Conservation (phyloP, 208 protist species). For the Trypanosoma caninum region DNA sequence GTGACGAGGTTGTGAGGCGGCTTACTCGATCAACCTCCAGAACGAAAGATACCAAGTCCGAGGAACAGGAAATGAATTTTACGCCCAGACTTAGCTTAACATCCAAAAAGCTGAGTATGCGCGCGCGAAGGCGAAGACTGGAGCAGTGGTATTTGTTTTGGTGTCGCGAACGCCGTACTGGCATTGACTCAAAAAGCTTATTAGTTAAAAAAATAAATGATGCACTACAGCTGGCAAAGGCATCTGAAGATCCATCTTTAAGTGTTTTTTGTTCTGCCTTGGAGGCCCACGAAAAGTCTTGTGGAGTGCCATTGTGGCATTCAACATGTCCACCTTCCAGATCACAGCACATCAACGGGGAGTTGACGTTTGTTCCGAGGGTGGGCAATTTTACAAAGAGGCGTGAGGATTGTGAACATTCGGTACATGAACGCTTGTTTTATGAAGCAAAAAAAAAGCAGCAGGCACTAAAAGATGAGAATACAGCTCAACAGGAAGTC, state of each 20-base stretch:
- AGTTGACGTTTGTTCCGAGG: constrained; percentile 42
- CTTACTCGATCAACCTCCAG: constrained; percentile 20
- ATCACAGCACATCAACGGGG: constrained; percentile 16
- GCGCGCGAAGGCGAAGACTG: constrained; percentile 12
- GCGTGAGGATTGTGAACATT: constrained; percentile 1
- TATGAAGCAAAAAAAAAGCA: constrained; percentile 36
- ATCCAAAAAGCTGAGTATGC: constrained; percentile 6
- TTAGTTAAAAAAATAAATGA: constrained; percentile 20
- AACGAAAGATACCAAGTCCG: background rate
- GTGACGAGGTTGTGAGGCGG: constrained; percentile 37
- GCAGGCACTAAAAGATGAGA: constrained; percentile 28
- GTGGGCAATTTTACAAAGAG: constrained; percentile 24
- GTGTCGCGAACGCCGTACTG: background rate
- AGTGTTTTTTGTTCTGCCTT: constrained; percentile 14
- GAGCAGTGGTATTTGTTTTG: constrained; percentile 23
- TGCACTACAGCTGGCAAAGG: background rate
- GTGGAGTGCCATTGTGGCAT: constrained; percentile 20
- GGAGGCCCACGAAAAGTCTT: constrained; percentile 9
- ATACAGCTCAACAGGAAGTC: constrained; percentile 36
- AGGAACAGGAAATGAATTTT: constrained; percentile 7
- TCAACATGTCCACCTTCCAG: constrained; percentile 12
- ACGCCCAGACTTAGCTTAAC: constrained; percentile 9
- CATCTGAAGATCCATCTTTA: background rate
- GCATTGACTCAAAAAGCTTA: background rate
- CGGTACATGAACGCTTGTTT: constrained; percentile 55